These are phyloP conservation scores for Suillus occidentalis DNA, from an alignment of 768 basidiomycete genomes.

Conservation along the genomic window DNA sequence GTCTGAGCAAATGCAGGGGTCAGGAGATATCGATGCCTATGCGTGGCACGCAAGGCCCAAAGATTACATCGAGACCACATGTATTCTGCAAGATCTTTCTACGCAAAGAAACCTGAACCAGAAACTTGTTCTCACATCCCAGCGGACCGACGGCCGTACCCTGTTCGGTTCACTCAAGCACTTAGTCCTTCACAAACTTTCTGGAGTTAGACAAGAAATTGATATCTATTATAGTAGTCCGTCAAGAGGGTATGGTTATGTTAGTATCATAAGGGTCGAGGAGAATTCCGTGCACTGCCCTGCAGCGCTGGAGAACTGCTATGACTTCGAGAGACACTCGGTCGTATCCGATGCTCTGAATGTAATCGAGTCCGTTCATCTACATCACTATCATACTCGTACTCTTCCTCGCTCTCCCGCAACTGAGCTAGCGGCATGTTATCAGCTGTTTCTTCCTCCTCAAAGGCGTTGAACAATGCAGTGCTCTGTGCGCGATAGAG, in stretches of 20 bases:
- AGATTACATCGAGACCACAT: slow-evolving; percentile 25
- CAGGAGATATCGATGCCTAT: slow-evolving; percentile 24
- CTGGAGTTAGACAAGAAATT: background rate
- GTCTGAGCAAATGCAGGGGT: slow-evolving; percentile 7
- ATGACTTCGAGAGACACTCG: slow-evolving; percentile 49
- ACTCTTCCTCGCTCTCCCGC: slow-evolving; percentile 63
- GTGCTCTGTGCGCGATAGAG: slow-evolving; percentile 64
- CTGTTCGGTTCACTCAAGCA: slow-evolving; percentile 9
- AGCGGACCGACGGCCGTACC: slow-evolving; percentile 11
- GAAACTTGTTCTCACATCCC: slow-evolving; percentile 8
- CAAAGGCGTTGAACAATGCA: slow-evolving; percentile 78
- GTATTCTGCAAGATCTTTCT: slow-evolving; percentile 5
- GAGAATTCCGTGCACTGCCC: slow-evolving; percentile 26
- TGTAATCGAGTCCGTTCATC: slow-evolving; percentile 42
- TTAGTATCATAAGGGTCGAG: slow-evolving; percentile 18
- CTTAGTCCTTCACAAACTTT: background rate
- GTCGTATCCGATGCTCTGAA: slow-evolving; percentile 26
- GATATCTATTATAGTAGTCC: slow-evolving; percentile 30
- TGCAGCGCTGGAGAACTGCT: slow-evolving; percentile 50
- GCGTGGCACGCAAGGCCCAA: slow-evolving; percentile 13
- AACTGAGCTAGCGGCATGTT: slow-evolving; percentile 61
- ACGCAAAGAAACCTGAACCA: background rate
- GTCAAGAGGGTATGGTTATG: slow-evolving; percentile 17
- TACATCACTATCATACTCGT: slow-evolving; percentile 45
- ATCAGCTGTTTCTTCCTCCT: slow-evolving; percentile 48